Evolutionary conservation across 2,329 filamentous ascomycete species (phyloP), one percentile per base, ranked within the genome.

Genomic region (Beauveria sp.): DNA sequence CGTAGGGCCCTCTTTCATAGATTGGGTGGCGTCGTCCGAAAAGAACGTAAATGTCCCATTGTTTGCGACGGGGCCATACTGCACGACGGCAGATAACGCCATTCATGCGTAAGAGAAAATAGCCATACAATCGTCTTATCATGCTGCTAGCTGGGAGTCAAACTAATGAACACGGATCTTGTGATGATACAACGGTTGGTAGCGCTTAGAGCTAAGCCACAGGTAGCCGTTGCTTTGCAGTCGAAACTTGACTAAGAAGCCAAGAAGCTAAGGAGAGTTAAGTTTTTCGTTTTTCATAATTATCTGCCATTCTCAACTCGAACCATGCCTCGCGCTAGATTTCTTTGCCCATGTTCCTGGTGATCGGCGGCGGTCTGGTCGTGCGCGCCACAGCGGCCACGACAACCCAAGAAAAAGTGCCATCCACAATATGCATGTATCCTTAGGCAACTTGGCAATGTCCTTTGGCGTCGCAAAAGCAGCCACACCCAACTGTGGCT

Each of bases 401-500:
- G 5, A 34, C 30, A 34, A 34, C 5, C 26, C 47, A 9, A 37
- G 16, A 41, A 22, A 26, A 37, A 26, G 5, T 18, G n/a, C 22
- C 41, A 18, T 41, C 37, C 52, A 55, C 34, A 55, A 24, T 43
- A 53, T 43, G 40, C 52, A n/a, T 14, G 24, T 16, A 46, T 46
- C 40, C 40, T 22, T 46, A 34, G 9, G 51, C 34, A 53, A 41
- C 10, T 34, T 34, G 12, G 30, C 43, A n/a, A 34, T 55, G 24
- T 44, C 52, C 34, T 43, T 43, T 12, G 22, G 20, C 20, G 22
- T 53, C 50, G 20, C n/a, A 55, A 22, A 37, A 34, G n/a, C 53
- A 59, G 56, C 56, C 56, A 59, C 47, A 46, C 16, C 20, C 20
- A 47, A 48, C 34, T 59, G 56, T 59, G 56, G 56, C 56, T 52